These are phyloP conservation scores for Fusarium protoensiforme DNA, from an alignment of 2,329 filamentous ascomycete species.

Conservation along the genomic window DNA sequence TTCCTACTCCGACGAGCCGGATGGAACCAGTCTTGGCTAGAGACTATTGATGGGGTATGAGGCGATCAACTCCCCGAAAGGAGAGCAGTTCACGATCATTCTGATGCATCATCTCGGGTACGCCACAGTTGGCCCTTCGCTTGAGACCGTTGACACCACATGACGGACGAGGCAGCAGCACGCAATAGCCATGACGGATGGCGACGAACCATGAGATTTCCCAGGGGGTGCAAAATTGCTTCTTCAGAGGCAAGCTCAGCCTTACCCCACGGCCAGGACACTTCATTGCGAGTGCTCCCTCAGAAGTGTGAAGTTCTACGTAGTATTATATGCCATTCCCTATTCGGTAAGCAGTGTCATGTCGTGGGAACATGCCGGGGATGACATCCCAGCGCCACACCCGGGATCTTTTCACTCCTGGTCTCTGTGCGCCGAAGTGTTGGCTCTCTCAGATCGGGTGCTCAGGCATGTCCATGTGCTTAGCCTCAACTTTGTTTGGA, in stretches of 20 bases:
- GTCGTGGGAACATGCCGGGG: neutral
- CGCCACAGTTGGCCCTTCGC: neutral
- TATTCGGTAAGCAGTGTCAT: neutral
- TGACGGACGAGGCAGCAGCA: neutral
- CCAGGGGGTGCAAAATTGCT: neutral
- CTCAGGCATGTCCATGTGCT: neutral
- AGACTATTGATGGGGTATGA: slow-evolving; percentile 9
- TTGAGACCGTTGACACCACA: neutral
- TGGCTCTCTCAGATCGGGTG: neutral
- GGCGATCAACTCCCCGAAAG: slow-evolving; percentile 32
- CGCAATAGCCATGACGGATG: slow-evolving; percentile 2
- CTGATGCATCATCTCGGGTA: neutral
- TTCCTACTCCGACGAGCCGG: neutral
- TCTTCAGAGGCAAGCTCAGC: neutral
- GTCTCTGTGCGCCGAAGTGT: neutral
- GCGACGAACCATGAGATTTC: neutral
- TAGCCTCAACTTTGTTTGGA: neutral
- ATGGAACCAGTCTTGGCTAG: neutral
- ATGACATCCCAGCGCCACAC: neutral
- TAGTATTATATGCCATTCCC: neutral
- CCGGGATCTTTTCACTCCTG: neutral
- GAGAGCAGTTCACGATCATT: neutral
- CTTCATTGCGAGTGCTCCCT: neutral
- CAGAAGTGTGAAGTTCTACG: neutral
- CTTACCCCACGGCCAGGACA: neutral